A percentile compares a stretch with the other conserved stretches of the same genome.
Conservation (phyloP, 2,329 filamentous ascomycete species). For the Sporothrix humicola region DNA sequence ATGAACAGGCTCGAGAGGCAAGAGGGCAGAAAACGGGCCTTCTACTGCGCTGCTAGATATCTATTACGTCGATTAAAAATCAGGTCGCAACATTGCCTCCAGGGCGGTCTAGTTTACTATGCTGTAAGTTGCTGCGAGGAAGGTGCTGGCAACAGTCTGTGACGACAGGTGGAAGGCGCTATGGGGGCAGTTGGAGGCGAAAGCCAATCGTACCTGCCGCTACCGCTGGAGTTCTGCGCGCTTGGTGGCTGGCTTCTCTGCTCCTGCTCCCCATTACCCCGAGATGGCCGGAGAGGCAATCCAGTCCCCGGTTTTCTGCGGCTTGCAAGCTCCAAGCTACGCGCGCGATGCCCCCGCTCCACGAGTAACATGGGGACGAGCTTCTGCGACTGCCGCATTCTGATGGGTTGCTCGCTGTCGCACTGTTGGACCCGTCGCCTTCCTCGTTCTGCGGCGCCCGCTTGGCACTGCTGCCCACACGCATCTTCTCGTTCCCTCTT, state of each 20-base stretch:
- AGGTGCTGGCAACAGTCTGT: slow-evolving; percentile 1
- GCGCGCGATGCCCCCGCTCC: slow-evolving; percentile 19
- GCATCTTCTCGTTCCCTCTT: slow-evolving; percentile 3
- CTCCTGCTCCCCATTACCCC: slow-evolving; percentile 32
- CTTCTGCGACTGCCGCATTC: slow-evolving; percentile 25
- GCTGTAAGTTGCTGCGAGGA: neutral
- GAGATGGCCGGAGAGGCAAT: slow-evolving; percentile 29
- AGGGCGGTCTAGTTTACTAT: neutral
- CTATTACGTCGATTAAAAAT: slow-evolving; percentile 16
- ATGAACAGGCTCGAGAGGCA: neutral
- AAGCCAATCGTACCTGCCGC: neutral
- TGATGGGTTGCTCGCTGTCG: neutral
- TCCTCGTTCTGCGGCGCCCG: neutral
- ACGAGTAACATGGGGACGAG: slow-evolving; percentile 4
- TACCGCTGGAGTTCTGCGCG: neutral
- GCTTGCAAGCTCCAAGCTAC: slow-evolving; percentile 25
- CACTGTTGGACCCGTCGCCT: neutral
- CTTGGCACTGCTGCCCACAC: slow-evolving; percentile 9
- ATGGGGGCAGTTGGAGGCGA: slow-evolving; percentile 25
- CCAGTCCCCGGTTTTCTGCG: slow-evolving; percentile 30
- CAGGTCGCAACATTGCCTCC: neutral
- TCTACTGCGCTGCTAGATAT: neutral
- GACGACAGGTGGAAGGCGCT: slow-evolving; percentile 15
- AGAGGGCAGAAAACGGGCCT: neutral
- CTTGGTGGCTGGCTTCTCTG: neutral